Evolutionary conservation across 2,329 filamentous ascomycete species (phyloP).

Genomic region (Xylaria polymorpha): DNA sequence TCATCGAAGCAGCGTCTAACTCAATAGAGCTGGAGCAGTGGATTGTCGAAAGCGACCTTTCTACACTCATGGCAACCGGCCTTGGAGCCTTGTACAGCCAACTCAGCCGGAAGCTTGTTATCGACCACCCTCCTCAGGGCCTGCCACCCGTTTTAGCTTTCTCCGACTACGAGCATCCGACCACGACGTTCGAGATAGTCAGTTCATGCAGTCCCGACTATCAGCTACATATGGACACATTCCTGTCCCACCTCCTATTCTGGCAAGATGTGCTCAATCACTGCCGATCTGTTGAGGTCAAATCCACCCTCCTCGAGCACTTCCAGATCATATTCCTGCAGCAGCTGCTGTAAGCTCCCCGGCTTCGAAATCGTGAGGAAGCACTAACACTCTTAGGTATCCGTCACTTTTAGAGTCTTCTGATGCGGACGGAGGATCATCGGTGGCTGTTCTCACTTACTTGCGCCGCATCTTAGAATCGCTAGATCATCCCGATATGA

Average conservation of each 20-base stretch:
- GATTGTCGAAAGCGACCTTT: slow-evolving; percentile 96
- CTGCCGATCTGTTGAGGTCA: slow-evolving; percentile 90
- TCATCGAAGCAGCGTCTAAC: slow-evolving; percentile 91
- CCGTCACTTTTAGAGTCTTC: slow-evolving; percentile 96
- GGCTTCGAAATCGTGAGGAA: not conserved
- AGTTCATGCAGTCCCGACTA: slow-evolving; percentile 80
- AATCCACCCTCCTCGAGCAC: slow-evolving; percentile 92
- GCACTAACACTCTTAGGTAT: slow-evolving; percentile 68
- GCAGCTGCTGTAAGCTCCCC: slow-evolving; percentile 78
- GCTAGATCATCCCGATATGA: slow-evolving; percentile 91
- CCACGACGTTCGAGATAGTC: slow-evolving; percentile 76
- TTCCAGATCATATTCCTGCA: slow-evolving; percentile 97
- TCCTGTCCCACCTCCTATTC: slow-evolving; percentile 93
- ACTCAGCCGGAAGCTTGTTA: slow-evolving; percentile 80
- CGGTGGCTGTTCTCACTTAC: slow-evolving; percentile 94
- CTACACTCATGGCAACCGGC: slow-evolving; percentile 96
- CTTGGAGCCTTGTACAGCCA: slow-evolving; percentile 80
- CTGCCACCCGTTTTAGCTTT: slow-evolving; percentile 86
- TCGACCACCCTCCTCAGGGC: slow-evolving; percentile 78
- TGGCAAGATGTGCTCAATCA: slow-evolving; percentile 99
- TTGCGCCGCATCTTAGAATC: slow-evolving; percentile 90
- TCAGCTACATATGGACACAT: slow-evolving; percentile 88
- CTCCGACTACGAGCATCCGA: slow-evolving; percentile 85
- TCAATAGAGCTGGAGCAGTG: slow-evolving; percentile 88
- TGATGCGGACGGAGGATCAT: slow-evolving; percentile 95